Conservation (phyloP, 306 rosid species). For the Datisca glomerata region DNA sequence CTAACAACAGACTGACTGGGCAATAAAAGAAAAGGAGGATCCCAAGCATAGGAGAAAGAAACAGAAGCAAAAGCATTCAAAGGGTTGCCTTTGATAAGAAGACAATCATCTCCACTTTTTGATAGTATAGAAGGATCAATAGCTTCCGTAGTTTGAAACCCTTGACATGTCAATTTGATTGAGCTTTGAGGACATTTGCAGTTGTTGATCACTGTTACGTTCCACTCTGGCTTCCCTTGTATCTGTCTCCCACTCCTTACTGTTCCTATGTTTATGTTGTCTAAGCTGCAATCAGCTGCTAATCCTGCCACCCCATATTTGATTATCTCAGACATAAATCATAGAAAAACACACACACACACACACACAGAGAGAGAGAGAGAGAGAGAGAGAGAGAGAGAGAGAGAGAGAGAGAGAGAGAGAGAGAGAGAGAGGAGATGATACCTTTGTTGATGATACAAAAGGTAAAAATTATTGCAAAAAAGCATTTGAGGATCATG, state of each 20-base stretch:
- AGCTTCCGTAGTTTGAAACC: slow-evolving; percentile 23
- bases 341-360: slow-evolving; percentile 9
- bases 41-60: slow-evolving; percentile 45
- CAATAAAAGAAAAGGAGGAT: slow-evolving; percentile 33
- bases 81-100: slow-evolving; percentile 23
- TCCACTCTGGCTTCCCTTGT: slow-evolving; percentile 42
- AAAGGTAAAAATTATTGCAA: slow-evolving; percentile 6
- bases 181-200: slow-evolving; percentile 26
- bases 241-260: slow-evolving; percentile 27
- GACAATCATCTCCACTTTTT: slow-evolving; percentile 22
- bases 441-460: slow-evolving; percentile 10
- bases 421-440: slow-evolving; percentile 3
- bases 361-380: too few species aligned
- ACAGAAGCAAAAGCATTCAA: slow-evolving; percentile 14
- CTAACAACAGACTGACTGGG: slow-evolving; percentile 21
- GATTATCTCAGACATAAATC: too few species aligned
- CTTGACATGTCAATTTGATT: slow-evolving; percentile 23
- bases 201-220: slow-evolving; percentile 40
- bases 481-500: slow-evolving; percentile 8
- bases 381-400: slow-evolving; percentile 7
- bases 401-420: slow-evolving; percentile 2
- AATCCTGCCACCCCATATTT: slow-evolving; percentile 37
- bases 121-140: slow-evolving; percentile 20
- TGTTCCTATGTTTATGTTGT: slow-evolving; percentile 36
- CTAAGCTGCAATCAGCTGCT: slow-evolving; percentile 20